These are phyloP conservation scores for Boletus reticulatus DNA, from an alignment of 768 basidiomycete genomes.

Conservation along the genomic window DNA sequence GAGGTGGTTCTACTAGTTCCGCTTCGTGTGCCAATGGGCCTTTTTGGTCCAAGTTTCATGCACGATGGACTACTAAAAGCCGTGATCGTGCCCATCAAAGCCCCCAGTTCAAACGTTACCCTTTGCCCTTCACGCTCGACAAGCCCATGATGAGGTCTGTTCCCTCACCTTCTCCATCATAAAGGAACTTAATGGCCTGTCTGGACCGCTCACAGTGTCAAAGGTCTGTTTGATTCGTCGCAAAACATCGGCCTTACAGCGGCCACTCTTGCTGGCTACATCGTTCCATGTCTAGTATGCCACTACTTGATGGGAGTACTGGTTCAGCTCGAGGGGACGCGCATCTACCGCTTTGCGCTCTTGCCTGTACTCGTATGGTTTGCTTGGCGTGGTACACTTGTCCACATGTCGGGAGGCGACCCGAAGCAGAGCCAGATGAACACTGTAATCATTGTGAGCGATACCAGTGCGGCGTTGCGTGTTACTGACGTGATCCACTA, in stretches of 20 bases:
- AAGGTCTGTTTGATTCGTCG: conserved; percentile 2
- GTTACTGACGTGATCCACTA: neutral
- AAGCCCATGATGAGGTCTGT: neutral
- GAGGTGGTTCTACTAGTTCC: too few relatives aligned
- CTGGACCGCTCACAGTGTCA: neutral
- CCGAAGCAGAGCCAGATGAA: conserved; percentile 6
- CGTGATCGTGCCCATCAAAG: too few relatives aligned
- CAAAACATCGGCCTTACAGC: conserved; percentile 7
- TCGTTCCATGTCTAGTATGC: conserved; percentile 41
- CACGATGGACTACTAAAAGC: too few relatives aligned
- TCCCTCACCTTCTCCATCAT: neutral
- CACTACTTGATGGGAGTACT: conserved; percentile 53
- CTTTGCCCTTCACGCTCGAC: too few relatives aligned
- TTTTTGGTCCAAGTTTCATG: too few relatives aligned
- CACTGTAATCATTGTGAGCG: conserved; percentile 18
- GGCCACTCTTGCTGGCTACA: conserved; percentile 30
- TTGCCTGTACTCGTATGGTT: conserved; percentile 46
- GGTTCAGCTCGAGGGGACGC: conserved; percentile 43
- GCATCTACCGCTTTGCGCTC: conserved; percentile 43
- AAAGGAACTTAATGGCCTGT: neutral
- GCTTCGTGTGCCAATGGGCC: too few relatives aligned
- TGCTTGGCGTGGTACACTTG: conserved; percentile 37
- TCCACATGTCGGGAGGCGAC: conserved; percentile 6
- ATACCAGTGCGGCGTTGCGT: neutral
- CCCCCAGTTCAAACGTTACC: too few relatives aligned